Base-by-base conservation (phyloP, 1,284 basidiomycete species). In the Acaromyces ingoldii region DNA sequence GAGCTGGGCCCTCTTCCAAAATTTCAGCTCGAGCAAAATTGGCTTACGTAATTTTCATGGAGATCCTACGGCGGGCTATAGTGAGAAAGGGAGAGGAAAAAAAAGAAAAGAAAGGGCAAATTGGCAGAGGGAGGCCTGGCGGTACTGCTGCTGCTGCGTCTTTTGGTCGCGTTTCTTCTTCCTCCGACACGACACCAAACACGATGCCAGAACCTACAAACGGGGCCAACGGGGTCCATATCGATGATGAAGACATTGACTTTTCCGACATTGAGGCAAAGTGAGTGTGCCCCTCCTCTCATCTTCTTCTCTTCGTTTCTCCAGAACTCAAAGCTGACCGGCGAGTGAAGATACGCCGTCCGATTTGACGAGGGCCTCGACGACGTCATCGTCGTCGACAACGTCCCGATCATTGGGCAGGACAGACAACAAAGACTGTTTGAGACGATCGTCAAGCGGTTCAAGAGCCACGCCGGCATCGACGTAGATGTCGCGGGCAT, bases 231-330 rank as follows among this genome's bases (percentile, higher is more conserved):
- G 50, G 60, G n/a, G 50, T 61, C 49, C 49, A 55, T 38, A 51
- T 66, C 47, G 56, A 65, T 48, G 63, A 67, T 53, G 85, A 88
- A 52, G 86, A 84, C 53, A 89, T 95, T 64, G 89, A 97, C 76
- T 97, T 87, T 76, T 84, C 86, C 51, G 92, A 97, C 75, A 95
- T 98, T 65, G 92, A 97, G 75, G 83, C 82, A 78, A 89, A 89
- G 89, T 93, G 63, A 57, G 82, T 77, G 6, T 22, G 21, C 17
- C 17, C 33, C 2, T 24, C 22, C 21, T 21, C 6, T 17, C 40
- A 6, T 9, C 33, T 19, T n/a, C n/a, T 39, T 33, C 31, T 24
- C 39, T 47, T 17, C 34, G 36, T 30, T 19, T 17, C 28, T 19
- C 30, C n/a, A n/a, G n/a, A n/a, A n/a, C n/a, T n/a, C n/a, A n/a